Base-by-base conservation (phyloP, 805 yeast species). In the Cyberlindnera galapagoensis region DNA sequence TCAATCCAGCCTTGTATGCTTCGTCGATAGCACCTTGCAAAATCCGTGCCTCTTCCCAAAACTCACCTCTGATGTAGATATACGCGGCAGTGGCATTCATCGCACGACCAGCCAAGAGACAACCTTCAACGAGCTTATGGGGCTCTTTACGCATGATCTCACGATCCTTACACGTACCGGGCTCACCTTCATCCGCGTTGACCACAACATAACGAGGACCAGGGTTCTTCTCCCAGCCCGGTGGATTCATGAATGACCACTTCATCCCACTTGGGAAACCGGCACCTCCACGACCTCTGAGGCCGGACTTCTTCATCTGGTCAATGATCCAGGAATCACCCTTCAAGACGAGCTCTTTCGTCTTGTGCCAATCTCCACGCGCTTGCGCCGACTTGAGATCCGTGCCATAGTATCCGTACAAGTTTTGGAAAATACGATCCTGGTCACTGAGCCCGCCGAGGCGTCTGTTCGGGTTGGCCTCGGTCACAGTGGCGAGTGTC, bases 201-300 rank as follows among this genome's bases (percentile, higher is more conserved):
- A 85, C 86, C 30, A 85, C 94, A 47, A 85, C 69, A 56, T 83
- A 83, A 52, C 94, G 73, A 40, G 95, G 92, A n/a, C 95, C 95
- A 11, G 62, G 63, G 61, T 84, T 84, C 55, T 84, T 85, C 41
- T 84, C 94, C 95, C 95, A 84, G 38, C 92, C 92, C 34, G 95
- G 95, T 28, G 95, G 95, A 62, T 85, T 85, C 95, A 84, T 84
- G 56, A 84, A 84, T 16, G 92, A 81, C 94, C 94, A 84, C 61
- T 84, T 84, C 52, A 84, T 71, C 20, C 95, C 95, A 16, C 87
- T 75, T 34, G 95, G 95, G 69, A 84, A 84, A 12, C 95, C 95
- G 28, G 95, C 95, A 52, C 95, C 95, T 38, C 95, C 95, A 60
- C 95, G 76, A 38, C 95, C 95, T 56, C 95, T 74, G 43, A 84